These are phyloP conservation scores for Pavlovales sp. DNA, from an alignment of 208 protist species.

Conservation along the genomic window DNA sequence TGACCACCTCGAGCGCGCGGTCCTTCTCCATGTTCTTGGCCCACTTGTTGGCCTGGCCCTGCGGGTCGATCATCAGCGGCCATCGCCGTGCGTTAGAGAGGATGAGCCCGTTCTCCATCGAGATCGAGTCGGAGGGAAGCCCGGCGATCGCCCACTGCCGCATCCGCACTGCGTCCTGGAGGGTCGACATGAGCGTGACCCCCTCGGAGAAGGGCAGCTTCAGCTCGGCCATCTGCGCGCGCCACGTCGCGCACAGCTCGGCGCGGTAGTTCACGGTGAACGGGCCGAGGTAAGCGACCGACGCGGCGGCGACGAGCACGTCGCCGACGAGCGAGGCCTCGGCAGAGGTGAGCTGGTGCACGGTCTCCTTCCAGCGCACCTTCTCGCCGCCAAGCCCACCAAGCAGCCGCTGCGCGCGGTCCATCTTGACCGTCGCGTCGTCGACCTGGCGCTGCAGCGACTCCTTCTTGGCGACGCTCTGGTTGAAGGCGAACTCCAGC, in stretches of 20 bases:
- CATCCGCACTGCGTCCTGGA: slow-evolving; percentile 89
- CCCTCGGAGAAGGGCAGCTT: slow-evolving; percentile 75
- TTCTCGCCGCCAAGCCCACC: slow-evolving; percentile 91
- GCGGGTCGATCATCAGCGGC: slow-evolving; percentile 98
- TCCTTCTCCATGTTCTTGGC: slow-evolving; percentile 90
- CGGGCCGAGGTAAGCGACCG: slow-evolving; percentile 90
- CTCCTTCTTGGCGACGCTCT: slow-evolving; percentile 83
- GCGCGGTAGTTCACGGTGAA: slow-evolving; percentile 87
- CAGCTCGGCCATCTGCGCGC: slow-evolving; percentile 67
- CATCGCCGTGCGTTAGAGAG: slow-evolving; percentile 84
- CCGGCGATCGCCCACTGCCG: slow-evolving; percentile 86
- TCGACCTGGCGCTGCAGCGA: slow-evolving; percentile 83
- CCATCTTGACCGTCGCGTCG: slow-evolving; percentile 85
- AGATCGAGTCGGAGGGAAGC: slow-evolving; percentile 88
- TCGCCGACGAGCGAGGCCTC: slow-evolving; percentile 77
- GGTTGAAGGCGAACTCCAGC: slow-evolving; percentile 83
- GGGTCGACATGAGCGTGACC: slow-evolving; percentile 76
- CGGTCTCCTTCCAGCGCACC: slow-evolving; percentile 76
- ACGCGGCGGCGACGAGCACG: slow-evolving; percentile 86
- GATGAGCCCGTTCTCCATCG: slow-evolving; percentile 94
- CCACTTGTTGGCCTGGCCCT: slow-evolving; percentile 96
- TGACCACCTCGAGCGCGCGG: slow-evolving; percentile 82
- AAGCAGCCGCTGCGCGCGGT: slow-evolving; percentile 88
- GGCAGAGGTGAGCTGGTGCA: slow-evolving; percentile 75
- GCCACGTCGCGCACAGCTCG: slow-evolving; percentile 74